These are phyloP conservation scores for Candida montana DNA, from an alignment of 805 yeast genomes.

Conservation along the genomic window DNA sequence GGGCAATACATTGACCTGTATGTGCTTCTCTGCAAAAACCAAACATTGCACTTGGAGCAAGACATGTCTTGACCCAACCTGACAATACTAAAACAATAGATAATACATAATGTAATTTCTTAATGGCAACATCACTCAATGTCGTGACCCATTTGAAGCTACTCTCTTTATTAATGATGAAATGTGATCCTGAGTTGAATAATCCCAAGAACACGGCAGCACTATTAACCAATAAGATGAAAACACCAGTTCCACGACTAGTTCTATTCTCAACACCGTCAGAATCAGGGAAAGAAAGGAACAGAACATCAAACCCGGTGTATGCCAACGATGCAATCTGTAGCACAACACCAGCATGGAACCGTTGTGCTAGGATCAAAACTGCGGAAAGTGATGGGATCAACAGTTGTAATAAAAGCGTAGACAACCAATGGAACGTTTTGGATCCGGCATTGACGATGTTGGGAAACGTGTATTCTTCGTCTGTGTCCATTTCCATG, in stretches of 20 bases:
- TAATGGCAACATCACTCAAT: conserved; percentile 33
- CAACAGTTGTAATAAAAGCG: conserved; percentile 42
- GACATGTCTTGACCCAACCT: conserved; percentile 75
- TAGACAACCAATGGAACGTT: conserved; percentile 59
- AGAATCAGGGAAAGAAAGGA: conserved; percentile 59
- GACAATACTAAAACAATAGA: conserved; percentile 44
- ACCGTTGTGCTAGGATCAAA: conserved; percentile 48
- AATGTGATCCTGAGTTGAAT: conserved; percentile 46
- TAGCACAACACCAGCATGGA: conserved; percentile 38
- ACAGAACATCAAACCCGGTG: conserved; percentile 49
- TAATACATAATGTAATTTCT: conserved; percentile 36
- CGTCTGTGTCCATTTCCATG: conserved; percentile 27
- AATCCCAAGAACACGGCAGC: conserved; percentile 49
- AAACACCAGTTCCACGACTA: conserved; percentile 65
- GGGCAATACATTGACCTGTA: conserved; percentile 94
- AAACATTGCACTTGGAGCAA: conserved; percentile 78
- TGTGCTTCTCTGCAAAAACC: conserved; percentile 83
- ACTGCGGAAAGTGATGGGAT: conserved; percentile 53
- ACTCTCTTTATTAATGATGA: conserved; percentile 23
- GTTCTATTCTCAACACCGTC: conserved; percentile 64
- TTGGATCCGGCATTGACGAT: conserved; percentile 45
- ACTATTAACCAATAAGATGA: conserved; percentile 43
- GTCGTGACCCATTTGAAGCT: conserved; percentile 26
- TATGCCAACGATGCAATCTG: conserved; percentile 46
- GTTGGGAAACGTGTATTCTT: conserved; percentile 30